Evolutionary conservation across 139 green algal species (phyloP), one percentile per base, ranked within the genome.

Genomic region (Chlorella ohadii): DNA sequence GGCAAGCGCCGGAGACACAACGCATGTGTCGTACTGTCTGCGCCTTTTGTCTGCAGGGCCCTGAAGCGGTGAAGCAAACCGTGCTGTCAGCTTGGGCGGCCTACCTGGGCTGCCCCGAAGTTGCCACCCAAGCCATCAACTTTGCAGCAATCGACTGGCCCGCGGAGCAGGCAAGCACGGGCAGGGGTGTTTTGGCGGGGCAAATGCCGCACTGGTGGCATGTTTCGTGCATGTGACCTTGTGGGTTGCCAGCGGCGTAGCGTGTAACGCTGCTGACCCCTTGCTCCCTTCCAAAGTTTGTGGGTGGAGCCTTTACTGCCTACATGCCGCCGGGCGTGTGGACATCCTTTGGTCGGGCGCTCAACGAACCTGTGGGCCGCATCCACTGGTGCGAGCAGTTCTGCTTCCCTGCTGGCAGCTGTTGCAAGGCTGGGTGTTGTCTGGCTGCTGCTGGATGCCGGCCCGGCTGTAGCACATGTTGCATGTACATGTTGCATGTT

Each of bases 101-200:
- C 15, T 79, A 79, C 72, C 19, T 79, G 28, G 72, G 11, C 72
- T 79, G 72, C 72, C 72, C 72, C 7, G 72, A 65, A 5, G 72
- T 79, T 17, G 72, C 72, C n/a, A 79, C 72, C 20, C 47, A n/a
- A 19, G 72, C 72, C 47, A 41, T 79, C 72, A 63, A 63, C 72
- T 79, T 79, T 63, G 44, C 20, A 1, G 47, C 72, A 0, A 31
- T 79, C 44, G 72, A 79, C 47, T 79, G 72, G 72, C 72, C 72
- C 5, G 63, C 72, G 1, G 47, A 79, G 47, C 72, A 79, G 47
- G 44, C 51, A 59, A 55, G 44, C 51, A 22, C 12, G 51, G 51
- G 51, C 12, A 59, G 51, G 51, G 19, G 19, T 23, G 15, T 22
- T 59, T 20, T 59, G 51, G 51, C 51, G 51, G 9, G 44, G n/a